Evolutionary conservation across 169 alveolate genomes (phyloP).

Genomic region (Hepatocystis sp.): DNA sequence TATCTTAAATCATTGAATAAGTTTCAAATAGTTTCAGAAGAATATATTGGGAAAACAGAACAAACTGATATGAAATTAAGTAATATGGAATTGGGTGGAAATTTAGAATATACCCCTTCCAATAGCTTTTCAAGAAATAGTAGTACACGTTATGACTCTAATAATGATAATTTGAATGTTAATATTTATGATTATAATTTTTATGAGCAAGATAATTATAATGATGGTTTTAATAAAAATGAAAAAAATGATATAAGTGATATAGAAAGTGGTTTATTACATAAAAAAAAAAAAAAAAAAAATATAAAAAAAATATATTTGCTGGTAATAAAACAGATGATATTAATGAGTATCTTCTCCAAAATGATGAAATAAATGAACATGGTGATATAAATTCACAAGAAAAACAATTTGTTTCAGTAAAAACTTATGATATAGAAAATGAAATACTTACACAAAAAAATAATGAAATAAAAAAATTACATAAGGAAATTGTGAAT

Average conservation of each 20-base stretch:
- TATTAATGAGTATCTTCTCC: slow-evolving; percentile 33
- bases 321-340: slow-evolving; percentile 43
- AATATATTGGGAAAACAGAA: slow-evolving; percentile 55
- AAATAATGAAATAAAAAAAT: slow-evolving; percentile 73
- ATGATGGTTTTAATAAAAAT: slow-evolving; percentile 20
- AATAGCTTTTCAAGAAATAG: slow-evolving; percentile 66
- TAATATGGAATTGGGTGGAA: slow-evolving; percentile 6
- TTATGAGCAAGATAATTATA: slow-evolving; percentile 64
- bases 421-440: slow-evolving; percentile 66
- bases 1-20: slow-evolving; percentile 40
- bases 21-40: slow-evolving; percentile 68
- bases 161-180: slow-evolving; percentile 43
- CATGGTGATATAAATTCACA: slow-evolving; percentile 9
- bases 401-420: slow-evolving; percentile 40
- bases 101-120: slow-evolving; percentile 29
- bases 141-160: slow-evolving; percentile 44
- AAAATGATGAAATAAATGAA: slow-evolving; percentile 39
- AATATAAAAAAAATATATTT: slow-evolving; percentile 54
- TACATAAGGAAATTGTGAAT: slow-evolving; percentile 67
- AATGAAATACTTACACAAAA: slow-evolving; percentile 67
- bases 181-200: slow-evolving; percentile 72
- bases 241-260: no score
- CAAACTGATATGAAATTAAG: slow-evolving; percentile 39
- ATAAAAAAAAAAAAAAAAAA: slow-evolving; percentile 26
- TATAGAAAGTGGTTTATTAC: not conserved